Conservation (phyloP, 73 alveolate species). For the Stentor roeselii region DNA sequence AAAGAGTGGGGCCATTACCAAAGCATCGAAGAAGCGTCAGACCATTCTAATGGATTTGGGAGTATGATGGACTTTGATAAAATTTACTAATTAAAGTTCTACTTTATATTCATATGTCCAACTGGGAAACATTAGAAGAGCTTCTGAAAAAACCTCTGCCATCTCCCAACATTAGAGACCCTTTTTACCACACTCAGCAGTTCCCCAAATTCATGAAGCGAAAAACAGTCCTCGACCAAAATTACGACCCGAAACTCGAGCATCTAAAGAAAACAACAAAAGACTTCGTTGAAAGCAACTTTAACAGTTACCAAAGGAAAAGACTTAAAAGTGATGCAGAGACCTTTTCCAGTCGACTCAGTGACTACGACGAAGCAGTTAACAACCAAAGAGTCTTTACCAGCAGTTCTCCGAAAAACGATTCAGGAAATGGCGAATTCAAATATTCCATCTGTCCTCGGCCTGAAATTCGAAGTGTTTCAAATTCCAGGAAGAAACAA, state of each 20-base stretch:
- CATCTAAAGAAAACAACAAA: no score
- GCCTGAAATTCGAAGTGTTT: no score
- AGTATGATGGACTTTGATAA: not conserved
- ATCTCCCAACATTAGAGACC: not conserved
- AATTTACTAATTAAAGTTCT: not conserved
- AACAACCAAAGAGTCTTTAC: not conserved
- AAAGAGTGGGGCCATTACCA: not conserved
- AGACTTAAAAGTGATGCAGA: no score
- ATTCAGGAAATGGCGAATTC: not conserved
- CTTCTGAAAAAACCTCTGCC: not conserved
- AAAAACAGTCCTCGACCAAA: no score
- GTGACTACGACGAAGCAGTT: not conserved
- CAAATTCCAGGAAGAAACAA: no score
- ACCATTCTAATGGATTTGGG: conserved; percentile 2
- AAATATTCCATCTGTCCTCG: not conserved
- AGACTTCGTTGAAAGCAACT: no score
- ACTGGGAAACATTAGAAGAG: not conserved
- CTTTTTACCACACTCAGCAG: not conserved
- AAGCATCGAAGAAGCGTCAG: not conserved
- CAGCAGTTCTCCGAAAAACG: not conserved
- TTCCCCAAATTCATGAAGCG: not conserved
- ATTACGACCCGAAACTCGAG: no score
- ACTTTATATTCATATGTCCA: no score
- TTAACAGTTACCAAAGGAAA: no score
- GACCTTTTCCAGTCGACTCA: no score